Percentiles rank a stretch among this genome's conserved stretches.
phyloP scores from a whole-genome alignment of 768 basidiomycete species.

The Pleurotus salmoneostramineus region DNA sequence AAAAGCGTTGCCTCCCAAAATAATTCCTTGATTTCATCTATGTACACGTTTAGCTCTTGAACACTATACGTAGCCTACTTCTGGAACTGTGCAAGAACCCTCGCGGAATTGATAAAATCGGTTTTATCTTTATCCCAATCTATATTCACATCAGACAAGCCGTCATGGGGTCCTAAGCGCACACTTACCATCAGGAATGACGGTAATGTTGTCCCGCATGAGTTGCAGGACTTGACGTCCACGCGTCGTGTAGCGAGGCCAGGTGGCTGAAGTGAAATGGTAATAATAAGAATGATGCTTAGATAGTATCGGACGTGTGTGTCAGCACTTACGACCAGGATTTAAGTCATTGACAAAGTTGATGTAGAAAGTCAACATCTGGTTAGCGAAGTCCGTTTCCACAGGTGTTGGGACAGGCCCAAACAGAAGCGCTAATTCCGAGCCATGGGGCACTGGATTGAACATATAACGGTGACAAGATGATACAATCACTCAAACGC shows the following conservation, averaged over 20 bases:
- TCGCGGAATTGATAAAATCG: no score
- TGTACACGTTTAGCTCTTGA: no score
- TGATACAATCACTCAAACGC: no score
- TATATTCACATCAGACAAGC: neutral
- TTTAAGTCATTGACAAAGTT: conserved; percentile 52
- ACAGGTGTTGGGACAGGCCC: conserved; percentile 40
- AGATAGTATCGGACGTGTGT: neutral
- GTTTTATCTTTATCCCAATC: neutral
- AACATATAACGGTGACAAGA: neutral
- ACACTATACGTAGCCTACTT: no score
- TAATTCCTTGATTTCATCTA: no score
- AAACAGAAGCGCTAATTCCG: conserved; percentile 45
- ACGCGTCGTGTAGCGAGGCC: conserved; percentile 38
- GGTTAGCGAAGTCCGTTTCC: conserved; percentile 42
- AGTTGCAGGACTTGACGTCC: conserved; percentile 43
- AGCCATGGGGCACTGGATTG: conserved; percentile 41
- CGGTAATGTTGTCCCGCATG: conserved; percentile 46
- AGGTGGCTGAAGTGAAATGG: no score
- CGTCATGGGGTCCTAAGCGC: neutral
- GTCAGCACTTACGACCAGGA: conserved; percentile 44
- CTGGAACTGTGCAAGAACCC: no score
- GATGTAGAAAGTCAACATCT: conserved; percentile 50
- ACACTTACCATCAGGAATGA: conserved; percentile 46
- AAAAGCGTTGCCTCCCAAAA: no score
- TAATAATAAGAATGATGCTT: conserved; percentile 16